Evolutionary conservation across 306 rosid species (phyloP).

Genomic region (Sindora glabra): DNA sequence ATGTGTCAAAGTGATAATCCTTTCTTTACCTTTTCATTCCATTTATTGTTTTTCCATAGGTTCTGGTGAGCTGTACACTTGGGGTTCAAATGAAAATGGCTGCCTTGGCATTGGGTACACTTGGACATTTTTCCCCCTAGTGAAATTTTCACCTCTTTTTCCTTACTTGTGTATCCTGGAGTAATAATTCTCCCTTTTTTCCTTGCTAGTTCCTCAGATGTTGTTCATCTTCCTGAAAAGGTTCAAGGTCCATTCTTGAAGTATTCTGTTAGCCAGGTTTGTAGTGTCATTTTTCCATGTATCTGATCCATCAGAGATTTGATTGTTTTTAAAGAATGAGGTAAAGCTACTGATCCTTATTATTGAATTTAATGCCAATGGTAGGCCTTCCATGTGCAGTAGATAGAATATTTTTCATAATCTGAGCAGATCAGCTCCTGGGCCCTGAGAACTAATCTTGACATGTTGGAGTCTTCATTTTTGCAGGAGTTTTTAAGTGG

Average conservation of each 20-base stretch:
- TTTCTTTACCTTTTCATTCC: conserved; percentile 12
- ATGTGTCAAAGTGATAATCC: conserved; percentile 4
- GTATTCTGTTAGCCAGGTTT: conserved; percentile 68
- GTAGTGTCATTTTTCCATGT: conserved; percentile 4
- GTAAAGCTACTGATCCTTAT: neutral
- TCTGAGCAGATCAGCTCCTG: neutral
- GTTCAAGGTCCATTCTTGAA: conserved; percentile 70
- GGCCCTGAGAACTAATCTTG: no score
- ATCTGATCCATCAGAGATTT: conserved; percentile 5
- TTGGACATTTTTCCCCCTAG: conserved; percentile 7
- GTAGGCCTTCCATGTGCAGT: conserved; percentile 8
- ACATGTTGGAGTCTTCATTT: no score
- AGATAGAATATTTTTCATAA: conserved; percentile 12
- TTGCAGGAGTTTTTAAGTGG: no score
- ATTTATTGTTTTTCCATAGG: conserved; percentile 27
- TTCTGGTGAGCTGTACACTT: conserved; percentile 74
- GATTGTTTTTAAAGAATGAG: neutral
- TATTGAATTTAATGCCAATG: neutral
- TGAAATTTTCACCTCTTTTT: conserved; percentile 1
- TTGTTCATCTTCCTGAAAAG: conserved; percentile 64
- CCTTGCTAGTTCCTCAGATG: conserved; percentile 50
- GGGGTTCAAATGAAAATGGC: conserved; percentile 99
- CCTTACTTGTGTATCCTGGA: neutral
- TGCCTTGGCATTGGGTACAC: conserved; percentile 90
- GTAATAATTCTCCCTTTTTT: conserved; percentile 2